Percentiles rank a stretch among this genome's conserved stretches.
Evolutionary conservation across 2,329 filamentous ascomycete species (phyloP).

Genomic region (Pestalotiopsis sp.): DNA sequence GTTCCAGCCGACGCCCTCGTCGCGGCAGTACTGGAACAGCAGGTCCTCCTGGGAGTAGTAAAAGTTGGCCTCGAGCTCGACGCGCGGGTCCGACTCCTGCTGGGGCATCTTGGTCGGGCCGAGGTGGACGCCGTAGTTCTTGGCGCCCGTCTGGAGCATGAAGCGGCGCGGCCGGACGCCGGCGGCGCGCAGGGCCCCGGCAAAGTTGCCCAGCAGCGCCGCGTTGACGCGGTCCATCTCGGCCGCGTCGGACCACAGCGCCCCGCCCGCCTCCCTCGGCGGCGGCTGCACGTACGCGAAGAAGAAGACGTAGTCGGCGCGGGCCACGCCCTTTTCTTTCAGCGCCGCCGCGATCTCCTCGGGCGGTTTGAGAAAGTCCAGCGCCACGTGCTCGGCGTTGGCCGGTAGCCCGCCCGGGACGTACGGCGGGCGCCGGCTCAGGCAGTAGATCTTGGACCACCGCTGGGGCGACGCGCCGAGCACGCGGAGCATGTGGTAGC

Average conservation of each 20-base stretch:
- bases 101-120: constrained; percentile 44
- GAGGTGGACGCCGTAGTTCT: constrained; percentile 54
- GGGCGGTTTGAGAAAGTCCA: constrained; percentile 26
- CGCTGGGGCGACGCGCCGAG: constrained; percentile 46
- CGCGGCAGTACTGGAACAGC: constrained; percentile 43
- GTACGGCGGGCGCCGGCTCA: constrained; percentile 42
- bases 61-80: constrained; percentile 51
- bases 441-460: constrained; percentile 54
- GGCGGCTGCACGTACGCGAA: constrained; percentile 55
- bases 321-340: constrained; percentile 30
- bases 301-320: constrained; percentile 54
- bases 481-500: constrained; percentile 51
- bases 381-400: constrained; percentile 6
- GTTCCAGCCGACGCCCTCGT: constrained; percentile 43
- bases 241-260: constrained; percentile 51
- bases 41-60: constrained; percentile 58
- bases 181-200: constrained; percentile 23
- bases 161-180: constrained; percentile 48
- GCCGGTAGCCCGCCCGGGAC: constrained; percentile 20
- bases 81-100: constrained; percentile 47
- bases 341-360: constrained; percentile 23
- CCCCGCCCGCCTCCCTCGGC: constrained; percentile 41
- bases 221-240: constrained; percentile 50
- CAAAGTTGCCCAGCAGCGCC: constrained; percentile 48
- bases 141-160: constrained; percentile 53